Conservation (phyloP, 768 basidiomycete species). For the Auriscalpium microsporum region DNA sequence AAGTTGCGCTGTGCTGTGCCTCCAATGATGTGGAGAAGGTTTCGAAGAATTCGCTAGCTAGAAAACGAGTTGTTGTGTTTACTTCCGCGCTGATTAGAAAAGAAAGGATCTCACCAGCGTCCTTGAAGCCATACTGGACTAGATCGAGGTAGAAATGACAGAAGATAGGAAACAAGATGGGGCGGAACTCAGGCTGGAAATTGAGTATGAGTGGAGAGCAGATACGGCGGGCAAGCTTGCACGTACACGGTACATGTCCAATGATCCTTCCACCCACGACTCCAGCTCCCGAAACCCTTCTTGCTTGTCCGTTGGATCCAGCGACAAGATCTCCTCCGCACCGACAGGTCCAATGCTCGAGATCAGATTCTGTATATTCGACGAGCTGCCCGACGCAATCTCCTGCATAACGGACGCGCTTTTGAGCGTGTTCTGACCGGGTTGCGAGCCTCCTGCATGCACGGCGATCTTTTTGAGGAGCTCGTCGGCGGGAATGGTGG, state of each 20-base stretch:
- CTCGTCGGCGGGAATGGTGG: constrained; percentile 37
- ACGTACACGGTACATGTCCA: constrained; percentile 84
- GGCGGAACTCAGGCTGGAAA: constrained; percentile 81
- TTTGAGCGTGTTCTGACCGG: constrained; percentile 64
- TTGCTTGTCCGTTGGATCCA: constrained; percentile 79
- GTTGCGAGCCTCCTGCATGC: constrained; percentile 54
- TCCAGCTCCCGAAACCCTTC: constrained; percentile 82
- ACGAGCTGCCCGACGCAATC: constrained; percentile 55
- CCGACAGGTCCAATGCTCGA: constrained; percentile 72
- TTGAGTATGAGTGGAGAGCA: constrained; percentile 2
- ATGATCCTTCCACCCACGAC: constrained; percentile 81
- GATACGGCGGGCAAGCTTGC: neutral
- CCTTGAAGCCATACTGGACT: constrained; percentile 81
- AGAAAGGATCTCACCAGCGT: constrained; percentile 59
- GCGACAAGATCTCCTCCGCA: constrained; percentile 71
- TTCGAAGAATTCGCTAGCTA: constrained; percentile 69
- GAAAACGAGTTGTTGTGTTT: neutral
- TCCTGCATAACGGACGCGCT: constrained; percentile 62
- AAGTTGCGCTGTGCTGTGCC: constrained; percentile 52
- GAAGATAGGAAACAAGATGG: constrained; percentile 92
- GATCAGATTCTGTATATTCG: constrained; percentile 68
- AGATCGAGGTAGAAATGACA: constrained; percentile 96
- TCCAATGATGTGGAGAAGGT: constrained; percentile 63
- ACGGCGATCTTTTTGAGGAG: constrained; percentile 52
- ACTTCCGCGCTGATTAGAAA: neutral